Base-by-base conservation (phyloP, 208 protist genomes). In the Leishmania gerbilli region DNA sequence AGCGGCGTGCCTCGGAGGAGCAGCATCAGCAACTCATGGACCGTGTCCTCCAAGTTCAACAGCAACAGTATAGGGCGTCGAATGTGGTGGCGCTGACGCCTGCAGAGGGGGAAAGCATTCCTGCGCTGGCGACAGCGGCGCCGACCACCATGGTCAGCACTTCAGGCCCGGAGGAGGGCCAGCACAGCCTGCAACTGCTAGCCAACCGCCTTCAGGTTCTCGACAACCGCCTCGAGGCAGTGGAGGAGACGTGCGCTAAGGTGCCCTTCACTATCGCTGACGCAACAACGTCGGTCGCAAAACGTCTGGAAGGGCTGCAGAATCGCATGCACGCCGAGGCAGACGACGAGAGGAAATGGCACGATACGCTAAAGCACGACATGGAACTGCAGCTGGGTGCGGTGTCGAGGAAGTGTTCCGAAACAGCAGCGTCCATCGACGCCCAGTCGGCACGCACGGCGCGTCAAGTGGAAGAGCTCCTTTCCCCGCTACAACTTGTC, bases 1-100 rank as follows among this genome's bases (percentile, higher is more conserved):
- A 79, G 81, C 71, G 80, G 19, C 82, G 77, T 60, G 37, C 42
- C 62, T 24, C 64, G 24, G 82, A 85, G 60, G 82, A 85, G 71
- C 77, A 85, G 62, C 77, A 81, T 62, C 77, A 85, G 62, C 60
- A 68, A 17, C 19, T 78, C 45, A 45, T 79, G 42, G 74, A 82
- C 34, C 77, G 76, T 27, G 6, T 82, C 13, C 64, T 47, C 1
- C 74, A 75, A 4, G 19, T 68, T 31, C 71, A 81, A 60, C 76
- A 80, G 45, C 81, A 84, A 53, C 81, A 78, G 45, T 53, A 31
- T 42, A 27, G 27, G 34, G 24, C 37, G 47, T 9, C 40, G 65
- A 69, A n/a, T 13, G 45, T 60, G 47, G 56, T 64, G 75, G 55
- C 58, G 58, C 60, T 40, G 53, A 42, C 58, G 58, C 8, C 58